Conservation (phyloP, 2,329 filamentous ascomycete genomes). For the Hypoxylon sp. region DNA sequence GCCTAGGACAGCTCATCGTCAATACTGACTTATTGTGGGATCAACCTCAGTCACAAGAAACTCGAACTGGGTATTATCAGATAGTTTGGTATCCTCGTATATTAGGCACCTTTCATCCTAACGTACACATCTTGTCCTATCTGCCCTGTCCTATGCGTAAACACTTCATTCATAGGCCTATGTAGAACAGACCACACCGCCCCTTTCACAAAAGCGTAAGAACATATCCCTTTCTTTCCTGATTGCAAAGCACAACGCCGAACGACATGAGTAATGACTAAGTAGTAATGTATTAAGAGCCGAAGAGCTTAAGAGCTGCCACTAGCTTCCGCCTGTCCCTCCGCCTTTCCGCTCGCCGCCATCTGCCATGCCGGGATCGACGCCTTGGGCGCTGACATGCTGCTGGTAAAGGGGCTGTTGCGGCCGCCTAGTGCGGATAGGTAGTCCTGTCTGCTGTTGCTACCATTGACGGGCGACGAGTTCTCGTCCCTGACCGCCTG, state of each 20-base stretch:
- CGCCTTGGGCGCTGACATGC: conserved; percentile 65
- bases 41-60: neutral
- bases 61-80: neutral
- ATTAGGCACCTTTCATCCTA: neutral
- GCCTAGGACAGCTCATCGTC: no score
- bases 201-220: neutral
- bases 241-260: conserved; percentile 19
- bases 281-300: neutral
- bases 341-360: conserved; percentile 67
- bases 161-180: no score
- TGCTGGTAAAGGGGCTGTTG: conserved; percentile 63
- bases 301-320: conserved; percentile 42
- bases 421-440: conserved; percentile 55
- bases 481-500: conserved; percentile 53
- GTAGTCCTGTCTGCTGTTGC: conserved; percentile 47
- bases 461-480: conserved; percentile 39
- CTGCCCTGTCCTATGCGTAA: neutral
- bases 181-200: neutral
- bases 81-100: neutral
- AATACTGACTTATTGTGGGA: no score
- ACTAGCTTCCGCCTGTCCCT: conserved; percentile 43
- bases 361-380: conserved; percentile 86
- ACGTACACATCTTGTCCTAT: neutral
- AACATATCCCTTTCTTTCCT: neutral
- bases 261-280: conserved; percentile 10